Base-by-base conservation (phyloP, 2,329 filamentous ascomycete species). In the Colletotrichum liriopes region DNA sequence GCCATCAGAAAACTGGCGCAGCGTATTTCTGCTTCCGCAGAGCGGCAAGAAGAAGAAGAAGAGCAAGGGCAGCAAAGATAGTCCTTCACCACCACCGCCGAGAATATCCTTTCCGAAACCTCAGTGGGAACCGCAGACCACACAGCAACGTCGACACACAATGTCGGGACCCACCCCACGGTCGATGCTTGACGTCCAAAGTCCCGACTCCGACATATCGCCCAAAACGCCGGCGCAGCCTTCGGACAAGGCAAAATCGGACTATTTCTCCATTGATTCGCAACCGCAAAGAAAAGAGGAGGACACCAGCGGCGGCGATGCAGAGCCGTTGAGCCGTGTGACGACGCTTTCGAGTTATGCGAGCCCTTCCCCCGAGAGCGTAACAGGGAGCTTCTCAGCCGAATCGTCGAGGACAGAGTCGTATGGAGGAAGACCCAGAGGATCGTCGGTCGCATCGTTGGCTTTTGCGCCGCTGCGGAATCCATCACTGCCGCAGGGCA, bases 401-500 rank as follows among this genome's bases (percentile, higher is more conserved):
- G 70, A 72, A 54, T 63, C 56, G 39, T 39, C 72, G 8, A 59
- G 47, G 32, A 56, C 69, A 41, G 56, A 70, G 18, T 54, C 58
- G n/a, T 39, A 41, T 41, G 63, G 43, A 26, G 58, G 41, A 55
- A 59, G 63, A 18, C 59, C 67, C 47, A 69, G 64, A 54, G 87
- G 87, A 74, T 82, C 82, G 16, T 89, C 87, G 1, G 78, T 83
- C 41, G 84, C 85, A 39, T 88, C 85, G 18, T 82, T 89, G 64
- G 82, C 82, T 11, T 88, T 88, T 75, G 84, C 82, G 4, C 78
- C 80, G n/a, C 82, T 82, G 37, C 78, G 77, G 0, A 83, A 87
- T 73, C 84, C 84, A 5, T 79, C 81, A 26, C 79, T 89, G 23
- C 86, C 87, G 5, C 87, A 88, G 72, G 87, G 86, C 35, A 74